Evolutionary conservation across 1,139 yeast species (phyloP).

Genomic region (Sugiyamaella neomexicana): DNA sequence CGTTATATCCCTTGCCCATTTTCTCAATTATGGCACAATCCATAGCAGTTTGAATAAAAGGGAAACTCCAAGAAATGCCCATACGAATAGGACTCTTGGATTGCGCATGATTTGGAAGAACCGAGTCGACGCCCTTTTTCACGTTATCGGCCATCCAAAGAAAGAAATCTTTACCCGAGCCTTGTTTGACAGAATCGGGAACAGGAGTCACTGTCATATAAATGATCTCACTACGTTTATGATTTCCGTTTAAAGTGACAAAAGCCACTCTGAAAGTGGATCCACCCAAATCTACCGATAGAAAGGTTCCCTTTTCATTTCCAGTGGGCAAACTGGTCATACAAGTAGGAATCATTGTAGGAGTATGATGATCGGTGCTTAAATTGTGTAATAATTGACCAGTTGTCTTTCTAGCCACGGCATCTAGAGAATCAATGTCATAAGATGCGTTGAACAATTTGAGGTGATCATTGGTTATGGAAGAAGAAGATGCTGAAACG

Average conservation of each 20-base stretch:
- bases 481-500: neutral
- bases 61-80: conserved; percentile 41
- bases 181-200: conserved; percentile 29
- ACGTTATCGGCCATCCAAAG: conserved; percentile 58
- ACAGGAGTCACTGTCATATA: conserved; percentile 31
- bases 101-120: conserved; percentile 33
- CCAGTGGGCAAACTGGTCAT: conserved; percentile 75
- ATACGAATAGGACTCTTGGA: conserved; percentile 36
- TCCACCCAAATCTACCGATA: conserved; percentile 89
- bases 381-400: conserved; percentile 15
- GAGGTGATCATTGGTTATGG: conserved; percentile 7
- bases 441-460: conserved; percentile 6
- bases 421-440: conserved; percentile 21
- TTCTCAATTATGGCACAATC: conserved; percentile 69
- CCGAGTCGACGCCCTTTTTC: conserved; percentile 51
- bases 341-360: conserved; percentile 68
- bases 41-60: conserved; percentile 50
- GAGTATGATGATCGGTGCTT: conserved; percentile 19
- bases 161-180: conserved; percentile 60
- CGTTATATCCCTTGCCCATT: conserved; percentile 90
- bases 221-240: conserved; percentile 28
- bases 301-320: conserved; percentile 64
- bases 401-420: conserved; percentile 23
- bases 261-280: conserved; percentile 84
- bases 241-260: conserved; percentile 62